Base-by-base conservation (phyloP, 1,284 basidiomycete species). In the Thecaphora thlaspeos region DNA sequence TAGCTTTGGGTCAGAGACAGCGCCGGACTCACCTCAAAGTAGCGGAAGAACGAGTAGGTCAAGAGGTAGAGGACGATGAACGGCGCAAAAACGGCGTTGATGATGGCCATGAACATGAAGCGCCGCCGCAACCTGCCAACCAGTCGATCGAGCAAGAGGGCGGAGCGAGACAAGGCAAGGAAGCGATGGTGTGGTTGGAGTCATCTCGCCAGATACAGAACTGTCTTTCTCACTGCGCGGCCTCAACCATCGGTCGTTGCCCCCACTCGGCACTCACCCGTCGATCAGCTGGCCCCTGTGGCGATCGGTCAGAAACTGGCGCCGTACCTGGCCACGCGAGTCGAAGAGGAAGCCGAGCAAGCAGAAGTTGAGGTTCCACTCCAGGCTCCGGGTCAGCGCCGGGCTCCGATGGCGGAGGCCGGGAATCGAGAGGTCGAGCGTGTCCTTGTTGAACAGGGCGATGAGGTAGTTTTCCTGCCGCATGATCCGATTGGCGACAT, bases 1-100 rank as follows among this genome's bases (percentile, higher is more conserved):
- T 28, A 11, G 26, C 26, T 5, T 28, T 28, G 26, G 7, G 26
- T 28, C 7, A 5, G 7, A 46, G 18, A 17, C 7, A 19, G 4
- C 39, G 39, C 11, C 8, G 11, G 4, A 43, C 41, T 10, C 21
- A 39, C 48, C 48, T 97, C 94, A 68, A 98, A 98, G 79, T 99
- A 98, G 15, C 93, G 89, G 83, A 99, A 98, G 84, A 99, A 99
- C 1, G 92, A 97, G 79, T 95, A 98, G 85, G 96, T 88, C 41
- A 96, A 79, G 41, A 96, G 84, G 79, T 97, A 98, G n/a, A 93
- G 81, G 32, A 98, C 89, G 70, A 99, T 97, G 80, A 97, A 94
- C 0, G 95, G 95, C 1, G 90, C 91, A 72, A 97, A 92, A 15
- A 94, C 84, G 2, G 89, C 90, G 70, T 99, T 99, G 55, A 97